phyloP scores from a whole-genome alignment of 805 yeast genomes.

The Spathaspora passalidarum region DNA sequence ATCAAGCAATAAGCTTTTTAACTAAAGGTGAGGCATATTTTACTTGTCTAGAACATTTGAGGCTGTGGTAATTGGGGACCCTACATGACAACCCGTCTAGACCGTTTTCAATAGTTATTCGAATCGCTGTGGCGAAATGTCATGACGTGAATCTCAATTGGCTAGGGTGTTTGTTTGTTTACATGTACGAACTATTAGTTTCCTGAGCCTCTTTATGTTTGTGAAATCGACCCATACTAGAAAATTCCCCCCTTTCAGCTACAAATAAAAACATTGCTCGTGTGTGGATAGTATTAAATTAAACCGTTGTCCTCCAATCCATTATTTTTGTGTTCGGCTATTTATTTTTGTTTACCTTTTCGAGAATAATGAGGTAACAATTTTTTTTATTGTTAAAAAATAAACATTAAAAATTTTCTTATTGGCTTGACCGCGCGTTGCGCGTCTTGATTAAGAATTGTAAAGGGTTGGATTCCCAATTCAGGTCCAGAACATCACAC shows the following conservation, averaged over 20 bases:
- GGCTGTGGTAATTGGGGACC: no score
- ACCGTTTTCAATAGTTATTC: not conserved
- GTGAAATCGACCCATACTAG: not conserved
- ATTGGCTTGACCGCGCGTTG: not conserved
- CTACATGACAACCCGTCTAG: no score
- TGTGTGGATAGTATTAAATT: not conserved
- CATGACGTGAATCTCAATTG: not conserved
- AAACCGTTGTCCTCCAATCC: not conserved
- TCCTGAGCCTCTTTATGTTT: no score
- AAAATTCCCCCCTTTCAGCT: not conserved
- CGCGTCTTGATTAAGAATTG: not conserved
- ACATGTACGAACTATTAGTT: no score
- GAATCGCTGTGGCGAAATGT: not conserved
- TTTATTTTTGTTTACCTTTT: not conserved
- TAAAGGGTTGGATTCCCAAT: no score
- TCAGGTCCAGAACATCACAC: no score
- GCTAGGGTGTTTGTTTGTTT: not conserved
- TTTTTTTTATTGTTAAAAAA: not conserved
- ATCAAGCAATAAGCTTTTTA: not conserved
- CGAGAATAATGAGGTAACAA: not conserved
- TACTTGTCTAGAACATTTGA: not conserved
- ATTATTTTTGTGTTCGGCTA: not conserved
- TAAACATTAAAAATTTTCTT: not conserved
- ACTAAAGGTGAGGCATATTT: not conserved
- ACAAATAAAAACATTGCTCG: not conserved